A percentile compares a stretch with the other conserved stretches of the same genome.
Conservation (phyloP, 495 filamentous ascomycete genomes). For the Pseudomonodictys pantanalensis region DNA sequence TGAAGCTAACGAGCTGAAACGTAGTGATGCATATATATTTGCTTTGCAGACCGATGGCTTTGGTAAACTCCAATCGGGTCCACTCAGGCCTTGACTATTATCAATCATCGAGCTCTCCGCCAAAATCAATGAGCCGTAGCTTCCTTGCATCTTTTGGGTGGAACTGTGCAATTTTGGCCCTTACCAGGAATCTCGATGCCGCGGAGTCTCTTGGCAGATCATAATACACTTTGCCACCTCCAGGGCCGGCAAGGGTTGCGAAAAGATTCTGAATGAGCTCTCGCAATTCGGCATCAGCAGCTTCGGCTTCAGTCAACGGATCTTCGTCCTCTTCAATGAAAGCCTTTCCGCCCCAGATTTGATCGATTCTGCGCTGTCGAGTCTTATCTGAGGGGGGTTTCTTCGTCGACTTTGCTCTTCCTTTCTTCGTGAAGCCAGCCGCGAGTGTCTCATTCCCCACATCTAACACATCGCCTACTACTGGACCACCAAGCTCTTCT, state of each 20-base stretch:
- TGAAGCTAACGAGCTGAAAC: too few relatives aligned
- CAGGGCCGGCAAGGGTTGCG: slow-evolving; percentile 60
- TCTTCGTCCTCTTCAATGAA: slow-evolving; percentile 41
- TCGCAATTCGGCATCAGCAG: slow-evolving; percentile 64
- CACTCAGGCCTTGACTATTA: too few relatives aligned
- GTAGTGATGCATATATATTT: too few relatives aligned
- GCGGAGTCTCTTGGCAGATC: slow-evolving; percentile 72
- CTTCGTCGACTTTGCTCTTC: slow-evolving; percentile 54
- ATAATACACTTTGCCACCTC: slow-evolving; percentile 61
- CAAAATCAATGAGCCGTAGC: slow-evolving; percentile 80
- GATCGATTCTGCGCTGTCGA: slow-evolving; percentile 68
- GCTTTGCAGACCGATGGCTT: too few relatives aligned
- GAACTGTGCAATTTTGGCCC: slow-evolving; percentile 80
- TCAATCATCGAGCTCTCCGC: slow-evolving; percentile 68
- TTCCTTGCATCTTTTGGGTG: slow-evolving; percentile 77
- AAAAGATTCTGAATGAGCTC: slow-evolving; percentile 61
- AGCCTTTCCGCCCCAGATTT: slow-evolving; percentile 59
- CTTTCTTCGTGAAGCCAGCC: slow-evolving; percentile 69
- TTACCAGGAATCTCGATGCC: slow-evolving; percentile 75
- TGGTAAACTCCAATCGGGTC: too few relatives aligned
- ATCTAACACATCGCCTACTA: slow-evolving; percentile 70
- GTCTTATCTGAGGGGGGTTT: slow-evolving; percentile 51
- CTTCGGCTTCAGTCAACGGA: slow-evolving; percentile 57
- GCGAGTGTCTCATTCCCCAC: slow-evolving; percentile 60
- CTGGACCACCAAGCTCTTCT: slow-evolving; percentile 81